Evolutionary conservation across 192 early-diverging fungal genomes (phyloP), one percentile per base, ranked within the genome.

Genomic region (Lobosporangium transversale): DNA sequence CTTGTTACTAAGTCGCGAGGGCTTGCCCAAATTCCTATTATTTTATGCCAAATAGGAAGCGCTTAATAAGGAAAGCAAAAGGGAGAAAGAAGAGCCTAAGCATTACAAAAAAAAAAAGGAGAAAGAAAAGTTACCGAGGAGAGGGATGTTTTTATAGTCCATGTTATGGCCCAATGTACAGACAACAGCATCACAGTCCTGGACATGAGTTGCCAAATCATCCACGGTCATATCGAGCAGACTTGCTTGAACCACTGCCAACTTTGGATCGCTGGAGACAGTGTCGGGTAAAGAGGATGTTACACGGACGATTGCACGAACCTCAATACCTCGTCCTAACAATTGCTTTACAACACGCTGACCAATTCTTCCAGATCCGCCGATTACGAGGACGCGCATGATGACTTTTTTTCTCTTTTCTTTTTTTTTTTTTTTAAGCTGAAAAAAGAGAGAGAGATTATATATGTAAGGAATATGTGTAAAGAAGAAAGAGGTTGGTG

Each of bases 311-410:
- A 64, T 53, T 15, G 62, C 62, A 4, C 35, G 30, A 4, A 64
- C 62, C 14, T 64, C 36, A 24, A 23, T 8, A 24, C 51, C 62
- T 27, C 62, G 17, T n/a, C 15, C 62, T 12, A 64, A 33, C 62
- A 64, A 53, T 43, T 64, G 62, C 33, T 37, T 23, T 18, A 64
- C 4, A 27, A 64, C 62, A 9, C 42, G 52, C 40, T 53, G 53
- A 52, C 62, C 62, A 3, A 64, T 37, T 26, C 43, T 53, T 24
- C 62, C 62, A 12, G 62, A 53, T 24, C 62, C 51, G 18, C 62
- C 62, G 20, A 64, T 50, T 18, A 54, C 50, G 12, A 64, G 62
- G 18, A 53, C 62, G 56, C 56, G 56, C 56, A 58, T 58, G n/a
- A n/a, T n/a, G n/a, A n/a, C n/a, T n/a, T n/a, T n/a, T n/a, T n/a